Evolutionary conservation across 192 early-diverging fungal genomes (phyloP).

Genomic region (Thoreauomyces humboldtii): DNA sequence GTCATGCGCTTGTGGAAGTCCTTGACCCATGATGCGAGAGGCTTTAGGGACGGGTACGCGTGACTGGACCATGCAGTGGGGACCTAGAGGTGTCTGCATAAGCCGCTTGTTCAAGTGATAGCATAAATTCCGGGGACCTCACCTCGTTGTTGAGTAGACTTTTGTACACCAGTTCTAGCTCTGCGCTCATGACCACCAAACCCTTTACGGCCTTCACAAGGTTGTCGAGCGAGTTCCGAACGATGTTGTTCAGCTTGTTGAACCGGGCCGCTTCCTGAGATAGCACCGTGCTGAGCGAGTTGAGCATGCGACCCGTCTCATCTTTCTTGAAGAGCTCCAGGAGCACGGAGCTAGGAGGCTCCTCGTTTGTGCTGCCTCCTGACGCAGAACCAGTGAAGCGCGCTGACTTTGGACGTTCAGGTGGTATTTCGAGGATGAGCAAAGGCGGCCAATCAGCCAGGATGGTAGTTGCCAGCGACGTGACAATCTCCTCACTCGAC

Average conservation of each 20-base stretch:
- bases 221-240: conserved; percentile 41
- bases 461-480: conserved; percentile 44
- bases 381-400: conserved; percentile 2
- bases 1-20: conserved; percentile 49
- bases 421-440: conserved; percentile 43
- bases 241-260: conserved; percentile 51
- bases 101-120: not conserved
- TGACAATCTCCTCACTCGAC: conserved; percentile 52
- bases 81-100: conserved; percentile 28
- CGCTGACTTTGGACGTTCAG: conserved; percentile 21
- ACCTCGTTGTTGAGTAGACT: conserved; percentile 61
- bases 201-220: conserved; percentile 60
- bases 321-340: conserved; percentile 53
- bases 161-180: conserved; percentile 54
- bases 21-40: conserved; percentile 57
- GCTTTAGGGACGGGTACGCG: conserved; percentile 59
- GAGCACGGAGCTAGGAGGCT: conserved; percentile 24
- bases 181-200: conserved; percentile 59
- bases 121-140: not conserved
- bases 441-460: conserved; percentile 47
- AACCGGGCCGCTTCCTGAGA: conserved; percentile 52
- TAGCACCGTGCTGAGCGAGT: conserved; percentile 56
- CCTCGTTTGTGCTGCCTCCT: conserved; percentile 2
- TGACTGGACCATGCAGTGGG: conserved; percentile 48
- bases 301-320: conserved; percentile 51